Conservation (phyloP, 139 green algal genomes). For the Chlamydomonas urium region DNA sequence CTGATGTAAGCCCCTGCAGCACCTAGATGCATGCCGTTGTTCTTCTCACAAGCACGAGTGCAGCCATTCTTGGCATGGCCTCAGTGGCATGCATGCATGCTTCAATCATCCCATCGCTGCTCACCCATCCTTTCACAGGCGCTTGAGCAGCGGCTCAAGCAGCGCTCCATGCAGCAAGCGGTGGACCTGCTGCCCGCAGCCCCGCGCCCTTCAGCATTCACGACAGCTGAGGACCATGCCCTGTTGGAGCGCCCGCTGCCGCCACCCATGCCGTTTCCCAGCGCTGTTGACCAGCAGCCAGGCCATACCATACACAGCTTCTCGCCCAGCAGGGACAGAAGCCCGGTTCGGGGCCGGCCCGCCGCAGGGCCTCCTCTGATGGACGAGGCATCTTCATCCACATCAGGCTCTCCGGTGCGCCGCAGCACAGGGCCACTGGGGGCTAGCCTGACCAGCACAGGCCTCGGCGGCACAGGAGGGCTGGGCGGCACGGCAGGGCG, state of each 20-base stretch:
- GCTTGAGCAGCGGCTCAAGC: neutral
- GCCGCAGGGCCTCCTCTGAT: neutral
- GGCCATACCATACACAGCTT: neutral
- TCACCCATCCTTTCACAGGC: neutral
- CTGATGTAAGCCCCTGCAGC: neutral
- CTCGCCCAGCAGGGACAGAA: neutral
- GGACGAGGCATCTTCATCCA: neutral
- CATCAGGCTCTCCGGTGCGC: neutral
- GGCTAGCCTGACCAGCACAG: neutral
- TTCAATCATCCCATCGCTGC: neutral
- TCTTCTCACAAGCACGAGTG: neutral
- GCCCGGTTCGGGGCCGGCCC: neutral
- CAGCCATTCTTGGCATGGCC: neutral
- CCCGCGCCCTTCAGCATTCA: neutral
- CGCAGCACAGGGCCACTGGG: neutral
- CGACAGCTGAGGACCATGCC: neutral
- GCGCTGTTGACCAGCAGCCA: neutral
- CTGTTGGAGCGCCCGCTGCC: neutral
- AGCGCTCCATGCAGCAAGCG: neutral
- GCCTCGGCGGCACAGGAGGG: neutral
- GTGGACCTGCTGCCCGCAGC: neutral
- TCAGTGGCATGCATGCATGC: neutral
- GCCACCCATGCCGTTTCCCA: neutral
- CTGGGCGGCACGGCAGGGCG: too few species aligned
- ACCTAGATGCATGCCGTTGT: neutral